A percentile compares a stretch with the other conserved stretches of the same genome.
These are phyloP conservation scores for Eremomyces bilateralis DNA, from an alignment of 495 filamentous ascomycete genomes.

Conservation along the genomic window DNA sequence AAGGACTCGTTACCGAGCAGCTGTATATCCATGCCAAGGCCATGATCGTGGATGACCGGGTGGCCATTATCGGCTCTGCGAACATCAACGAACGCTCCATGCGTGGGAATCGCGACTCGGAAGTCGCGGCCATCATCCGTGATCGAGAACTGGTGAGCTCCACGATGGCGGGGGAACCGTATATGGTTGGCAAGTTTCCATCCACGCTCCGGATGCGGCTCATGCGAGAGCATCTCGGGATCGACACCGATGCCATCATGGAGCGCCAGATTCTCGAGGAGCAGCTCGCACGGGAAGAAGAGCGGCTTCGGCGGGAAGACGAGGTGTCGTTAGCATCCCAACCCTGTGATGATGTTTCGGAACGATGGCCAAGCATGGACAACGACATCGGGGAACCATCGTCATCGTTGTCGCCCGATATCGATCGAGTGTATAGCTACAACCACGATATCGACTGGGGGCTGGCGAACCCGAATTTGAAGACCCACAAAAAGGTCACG, in stretches of 20 bases:
- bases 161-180: constrained; percentile 73
- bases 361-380: background rate
- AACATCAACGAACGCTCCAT: constrained; percentile 99
- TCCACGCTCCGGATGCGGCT: constrained; percentile 83
- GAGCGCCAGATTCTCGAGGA: constrained; percentile 46
- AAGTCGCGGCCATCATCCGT: constrained; percentile 74
- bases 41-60: constrained; percentile 88
- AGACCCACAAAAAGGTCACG: constrained; percentile 34
- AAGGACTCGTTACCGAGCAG: constrained; percentile 79
- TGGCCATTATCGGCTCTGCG: constrained; percentile 87
- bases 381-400: too few relatives aligned
- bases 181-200: constrained; percentile 75
- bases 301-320: constrained; percentile 9
- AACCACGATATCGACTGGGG: constrained; percentile 69
- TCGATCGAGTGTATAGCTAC: constrained; percentile 49
- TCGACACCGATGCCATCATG: constrained; percentile 81
- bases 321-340: constrained; percentile 15
- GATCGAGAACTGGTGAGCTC: constrained; percentile 90
- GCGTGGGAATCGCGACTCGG: constrained; percentile 76
- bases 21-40: constrained; percentile 97
- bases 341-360: constrained; percentile 17
- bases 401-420: constrained; percentile 29
- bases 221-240: constrained; percentile 90
- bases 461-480: constrained; percentile 38
- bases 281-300: constrained; percentile 13